phyloP scores from a whole-genome alignment of 148 eudicot genomes.

The Pharnaceum exiguum region DNA sequence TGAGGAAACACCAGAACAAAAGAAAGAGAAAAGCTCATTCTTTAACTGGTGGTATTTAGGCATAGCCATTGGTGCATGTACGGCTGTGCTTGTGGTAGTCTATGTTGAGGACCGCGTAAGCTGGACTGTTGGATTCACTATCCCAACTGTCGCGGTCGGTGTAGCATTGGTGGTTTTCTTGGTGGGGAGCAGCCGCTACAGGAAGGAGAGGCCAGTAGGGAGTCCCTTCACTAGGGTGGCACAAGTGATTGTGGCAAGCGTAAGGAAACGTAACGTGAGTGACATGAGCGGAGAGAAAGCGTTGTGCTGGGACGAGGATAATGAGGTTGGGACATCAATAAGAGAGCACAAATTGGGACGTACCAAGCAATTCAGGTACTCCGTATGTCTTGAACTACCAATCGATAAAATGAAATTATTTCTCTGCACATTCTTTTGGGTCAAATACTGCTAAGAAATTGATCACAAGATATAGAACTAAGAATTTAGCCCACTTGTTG shows the following conservation, averaged over 20 bases:
- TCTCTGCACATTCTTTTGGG: no score
- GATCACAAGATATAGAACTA: no score
- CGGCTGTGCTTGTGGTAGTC: conserved; percentile 36
- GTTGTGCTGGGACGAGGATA: conserved; percentile 26
- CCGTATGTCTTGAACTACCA: no score
- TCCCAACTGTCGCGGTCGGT: conserved; percentile 39
- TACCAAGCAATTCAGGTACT: conserved; percentile 66
- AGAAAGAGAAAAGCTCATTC: conserved; percentile 57
- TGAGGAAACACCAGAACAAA: conserved; percentile 41
- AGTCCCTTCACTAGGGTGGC: conserved; percentile 70
- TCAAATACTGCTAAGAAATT: no score
- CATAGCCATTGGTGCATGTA: conserved; percentile 44
- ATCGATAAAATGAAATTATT: no score
- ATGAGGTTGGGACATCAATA: background rate
- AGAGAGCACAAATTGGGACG: conserved; percentile 23
- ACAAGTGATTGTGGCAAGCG: conserved; percentile 57
- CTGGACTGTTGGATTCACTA: conserved; percentile 55
- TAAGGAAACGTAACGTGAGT: conserved; percentile 34
- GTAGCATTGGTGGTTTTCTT: conserved; percentile 44
- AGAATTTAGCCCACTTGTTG: background rate
- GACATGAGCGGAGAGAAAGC: conserved; percentile 3
- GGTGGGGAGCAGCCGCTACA: conserved; percentile 32
- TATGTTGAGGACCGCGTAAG: conserved; percentile 54
- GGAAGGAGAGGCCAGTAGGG: conserved; percentile 49
- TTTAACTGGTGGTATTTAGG: conserved; percentile 88